These are phyloP conservation scores for Trichophyton mentagrophytes DNA, from an alignment of 2,329 filamentous ascomycete genomes.

Conservation along the genomic window DNA sequence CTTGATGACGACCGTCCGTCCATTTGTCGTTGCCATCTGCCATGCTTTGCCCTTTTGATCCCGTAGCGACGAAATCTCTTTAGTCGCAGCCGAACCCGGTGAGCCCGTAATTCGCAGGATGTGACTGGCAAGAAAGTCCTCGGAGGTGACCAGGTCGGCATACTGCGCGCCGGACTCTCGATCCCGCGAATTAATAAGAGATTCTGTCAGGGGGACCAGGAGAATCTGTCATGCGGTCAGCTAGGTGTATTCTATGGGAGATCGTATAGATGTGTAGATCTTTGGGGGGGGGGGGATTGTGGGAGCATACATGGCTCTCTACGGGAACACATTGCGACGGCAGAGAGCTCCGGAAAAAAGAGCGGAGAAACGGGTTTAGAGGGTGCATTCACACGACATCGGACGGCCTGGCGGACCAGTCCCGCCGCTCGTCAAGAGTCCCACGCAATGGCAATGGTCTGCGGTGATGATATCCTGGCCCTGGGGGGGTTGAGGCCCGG, in stretches of 20 bases:
- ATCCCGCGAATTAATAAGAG: slow-evolving; percentile 77
- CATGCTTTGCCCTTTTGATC: slow-evolving; percentile 88
- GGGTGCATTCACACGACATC: slow-evolving; percentile 71
- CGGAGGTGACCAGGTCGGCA: slow-evolving; percentile 69
- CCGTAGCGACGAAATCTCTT: slow-evolving; percentile 54
- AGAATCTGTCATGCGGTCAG: slow-evolving; percentile 46
- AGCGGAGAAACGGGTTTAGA: slow-evolving; percentile 94
- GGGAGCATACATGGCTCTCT: slow-evolving; percentile 58
- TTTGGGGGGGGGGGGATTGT: background rate
- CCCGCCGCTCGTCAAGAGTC: background rate
- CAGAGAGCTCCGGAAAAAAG: slow-evolving; percentile 95
- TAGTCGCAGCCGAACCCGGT: slow-evolving; percentile 35
- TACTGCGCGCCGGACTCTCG: slow-evolving; percentile 66
- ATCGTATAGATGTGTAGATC: background rate
- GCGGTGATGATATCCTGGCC: background rate
- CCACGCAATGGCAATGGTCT: background rate
- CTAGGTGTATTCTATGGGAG: background rate
- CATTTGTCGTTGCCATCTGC: slow-evolving; percentile 86
- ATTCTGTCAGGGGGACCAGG: slow-evolving; percentile 85
- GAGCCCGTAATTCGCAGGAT: slow-evolving; percentile 65
- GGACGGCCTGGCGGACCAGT: slow-evolving; percentile 24
- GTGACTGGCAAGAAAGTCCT: slow-evolving; percentile 95
- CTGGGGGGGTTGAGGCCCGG: background rate
- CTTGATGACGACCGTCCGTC: slow-evolving; percentile 85
- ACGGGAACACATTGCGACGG: slow-evolving; percentile 81